These are phyloP conservation scores for Apocynum venetum DNA, from an alignment of 257 asterid genomes.

Conservation along the genomic window DNA sequence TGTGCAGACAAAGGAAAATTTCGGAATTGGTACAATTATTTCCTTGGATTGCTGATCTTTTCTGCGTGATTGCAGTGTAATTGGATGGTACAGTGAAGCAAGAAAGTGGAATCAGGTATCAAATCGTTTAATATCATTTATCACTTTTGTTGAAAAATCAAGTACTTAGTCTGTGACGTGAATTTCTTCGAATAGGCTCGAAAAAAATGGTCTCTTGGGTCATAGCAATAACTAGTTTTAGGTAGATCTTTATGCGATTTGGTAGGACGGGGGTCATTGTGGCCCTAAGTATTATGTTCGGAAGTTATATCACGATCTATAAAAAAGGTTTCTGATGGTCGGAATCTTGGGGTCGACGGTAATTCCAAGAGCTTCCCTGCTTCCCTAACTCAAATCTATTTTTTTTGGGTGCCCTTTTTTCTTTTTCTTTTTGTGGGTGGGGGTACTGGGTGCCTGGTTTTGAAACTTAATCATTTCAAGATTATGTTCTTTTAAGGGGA, in stretches of 20 bases:
- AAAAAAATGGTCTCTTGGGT: background rate
- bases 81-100: constrained; percentile 22
- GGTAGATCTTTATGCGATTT: constrained; percentile 14
- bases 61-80: constrained; percentile 46
- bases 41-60: background rate
- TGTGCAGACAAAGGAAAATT: background rate
- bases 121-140: background rate
- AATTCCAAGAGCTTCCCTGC: constrained; percentile 2
- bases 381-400: background rate
- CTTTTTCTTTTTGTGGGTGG: no score
- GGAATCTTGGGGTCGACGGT: constrained; percentile 15
- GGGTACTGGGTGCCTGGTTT: no score
- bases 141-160: background rate
- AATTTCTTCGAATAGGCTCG: background rate
- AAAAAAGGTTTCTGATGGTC: constrained; percentile 20
- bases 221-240: constrained; percentile 19
- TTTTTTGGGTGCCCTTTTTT: no score
- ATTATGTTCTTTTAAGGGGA: background rate
- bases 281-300: background rate
- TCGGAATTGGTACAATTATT: background rate
- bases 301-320: background rate
- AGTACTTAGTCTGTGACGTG: background rate
- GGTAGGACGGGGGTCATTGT: constrained; percentile 4
- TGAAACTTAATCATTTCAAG: background rate
- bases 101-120: constrained; percentile 17